A percentile compares a stretch with the other conserved stretches of the same genome.
Evolutionary conservation across 2,329 filamentous ascomycete species (phyloP).

Genomic region (Apiospora malaysiana): DNA sequence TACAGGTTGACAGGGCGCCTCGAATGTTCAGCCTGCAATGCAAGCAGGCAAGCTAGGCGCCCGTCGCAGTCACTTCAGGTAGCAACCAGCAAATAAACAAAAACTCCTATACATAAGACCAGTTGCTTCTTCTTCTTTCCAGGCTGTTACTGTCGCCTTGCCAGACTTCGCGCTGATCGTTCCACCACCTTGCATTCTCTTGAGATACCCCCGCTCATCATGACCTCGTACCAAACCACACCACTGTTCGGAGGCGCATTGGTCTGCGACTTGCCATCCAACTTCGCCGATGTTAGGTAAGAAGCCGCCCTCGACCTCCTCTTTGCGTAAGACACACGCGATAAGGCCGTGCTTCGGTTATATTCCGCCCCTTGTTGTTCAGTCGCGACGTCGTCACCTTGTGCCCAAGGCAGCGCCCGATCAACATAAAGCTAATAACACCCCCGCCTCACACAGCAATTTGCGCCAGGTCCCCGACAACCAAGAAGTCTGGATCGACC

Average conservation of each 20-base stretch:
- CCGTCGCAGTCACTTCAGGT: not conserved
- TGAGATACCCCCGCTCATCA: conserved; percentile 11
- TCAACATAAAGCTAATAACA: not conserved
- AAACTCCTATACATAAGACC: not conserved
- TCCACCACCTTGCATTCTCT: not conserved
- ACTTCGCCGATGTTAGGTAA: conserved; percentile 77
- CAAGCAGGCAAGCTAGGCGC: not conserved
- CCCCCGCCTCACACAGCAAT: conserved; percentile 51
- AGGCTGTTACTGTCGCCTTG: not conserved
- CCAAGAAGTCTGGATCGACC: conserved; percentile 91
- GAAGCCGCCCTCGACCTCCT: conserved; percentile 21
- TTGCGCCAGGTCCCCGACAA: conserved; percentile 82
- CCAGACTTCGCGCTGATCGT: not conserved
- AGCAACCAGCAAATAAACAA: conserved; percentile 4
- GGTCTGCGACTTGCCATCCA: conserved; percentile 68
- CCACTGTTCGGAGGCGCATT: conserved; percentile 77
- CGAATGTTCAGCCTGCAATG: not conserved
- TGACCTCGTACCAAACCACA: conserved; percentile 55
- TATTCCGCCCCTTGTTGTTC: not conserved
- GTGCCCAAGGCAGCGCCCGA: not conserved
- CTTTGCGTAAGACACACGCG: conserved; percentile 22
- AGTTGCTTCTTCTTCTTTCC: not conserved
- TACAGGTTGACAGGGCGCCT: not conserved
- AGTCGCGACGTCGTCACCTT: not conserved
- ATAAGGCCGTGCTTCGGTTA: not conserved